A percentile compares a stretch with the other conserved stretches of the same genome.
Evolutionary conservation across 2,329 filamentous ascomycete genomes (phyloP).

Genomic region (Botrytis deweyae): DNA sequence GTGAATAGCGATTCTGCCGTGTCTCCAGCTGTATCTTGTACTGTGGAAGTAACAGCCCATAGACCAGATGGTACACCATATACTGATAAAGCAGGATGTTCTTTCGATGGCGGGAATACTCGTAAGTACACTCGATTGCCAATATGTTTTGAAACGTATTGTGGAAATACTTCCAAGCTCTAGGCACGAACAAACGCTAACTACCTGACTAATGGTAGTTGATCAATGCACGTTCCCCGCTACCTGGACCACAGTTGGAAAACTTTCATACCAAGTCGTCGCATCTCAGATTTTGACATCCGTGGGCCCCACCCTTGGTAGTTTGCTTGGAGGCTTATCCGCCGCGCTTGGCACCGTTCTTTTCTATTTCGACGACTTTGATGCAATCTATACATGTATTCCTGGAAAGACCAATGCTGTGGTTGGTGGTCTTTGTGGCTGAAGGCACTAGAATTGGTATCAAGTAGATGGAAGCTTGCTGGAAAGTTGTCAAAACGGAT

Average conservation of each 20-base stretch:
- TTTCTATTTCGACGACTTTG: background rate
- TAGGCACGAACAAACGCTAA: background rate
- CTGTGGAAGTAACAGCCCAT: background rate
- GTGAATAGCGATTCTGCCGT: background rate
- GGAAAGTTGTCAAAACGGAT: background rate
- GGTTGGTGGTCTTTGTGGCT: background rate
- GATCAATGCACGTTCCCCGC: background rate
- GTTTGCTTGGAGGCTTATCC: background rate
- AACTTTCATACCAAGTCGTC: background rate
- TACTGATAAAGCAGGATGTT: background rate
- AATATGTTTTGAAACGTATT: background rate
- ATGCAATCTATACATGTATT: background rate
- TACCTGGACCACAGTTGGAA: background rate
- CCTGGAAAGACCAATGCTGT: background rate
- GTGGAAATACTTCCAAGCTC: background rate
- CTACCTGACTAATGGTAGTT: background rate
- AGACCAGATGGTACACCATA: background rate
- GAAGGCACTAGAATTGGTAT: background rate
- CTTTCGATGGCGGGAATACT: background rate
- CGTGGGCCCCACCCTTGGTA: background rate
- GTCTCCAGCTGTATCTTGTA: background rate
- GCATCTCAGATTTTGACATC: background rate
- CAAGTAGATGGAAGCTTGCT: background rate
- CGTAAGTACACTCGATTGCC: background rate
- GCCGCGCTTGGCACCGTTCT: background rate